Evolutionary conservation across 768 basidiomycete species (phyloP).

Genomic region (Neoboletus magnificus): DNA sequence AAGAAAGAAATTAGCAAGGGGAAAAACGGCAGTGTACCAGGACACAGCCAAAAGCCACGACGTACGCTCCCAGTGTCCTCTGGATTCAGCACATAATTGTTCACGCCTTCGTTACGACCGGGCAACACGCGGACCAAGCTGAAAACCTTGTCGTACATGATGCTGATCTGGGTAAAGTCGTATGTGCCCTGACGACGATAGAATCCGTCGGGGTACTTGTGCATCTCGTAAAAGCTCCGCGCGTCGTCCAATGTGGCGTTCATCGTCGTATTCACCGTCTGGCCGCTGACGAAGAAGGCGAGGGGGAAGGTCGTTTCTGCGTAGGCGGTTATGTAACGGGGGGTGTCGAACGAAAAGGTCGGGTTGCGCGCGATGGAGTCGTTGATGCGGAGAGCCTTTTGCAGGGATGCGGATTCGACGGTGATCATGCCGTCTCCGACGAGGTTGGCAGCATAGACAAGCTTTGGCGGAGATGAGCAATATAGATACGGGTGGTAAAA

Average conservation of each 20-base stretch:
- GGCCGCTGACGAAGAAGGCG: slow-evolving; percentile 23
- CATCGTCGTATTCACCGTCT: slow-evolving; percentile 18
- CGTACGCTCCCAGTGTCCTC: slow-evolving; percentile 16
- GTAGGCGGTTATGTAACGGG: slow-evolving; percentile 21
- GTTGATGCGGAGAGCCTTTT: slow-evolving; percentile 22
- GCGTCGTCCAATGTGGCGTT: slow-evolving; percentile 14
- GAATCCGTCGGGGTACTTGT: slow-evolving; percentile 21
- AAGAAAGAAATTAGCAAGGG: not conserved
- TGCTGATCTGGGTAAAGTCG: not conserved
- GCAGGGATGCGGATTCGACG: slow-evolving; percentile 19
- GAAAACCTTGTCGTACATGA: slow-evolving; percentile 4
- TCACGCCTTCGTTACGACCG: slow-evolving; percentile 17
- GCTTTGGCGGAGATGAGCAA: slow-evolving; percentile 5
- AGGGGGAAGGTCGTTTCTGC: slow-evolving; percentile 23
- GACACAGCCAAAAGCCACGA: not conserved
- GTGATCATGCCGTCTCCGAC: slow-evolving; percentile 22
- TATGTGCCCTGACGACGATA: slow-evolving; percentile 19
- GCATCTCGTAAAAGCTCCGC: slow-evolving; percentile 15
- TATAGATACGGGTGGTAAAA: not conserved
- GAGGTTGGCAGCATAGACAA: slow-evolving; percentile 15
- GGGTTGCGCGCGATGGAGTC: slow-evolving; percentile 26
- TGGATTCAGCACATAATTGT: slow-evolving; percentile 15
- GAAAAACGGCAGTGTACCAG: too few relatives aligned
- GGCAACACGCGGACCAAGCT: slow-evolving; percentile 3
- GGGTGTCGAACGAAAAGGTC: slow-evolving; percentile 20